Evolutionary conservation across 352 stramenopile species (phyloP).

Genomic region (Phytophthora citricola): DNA sequence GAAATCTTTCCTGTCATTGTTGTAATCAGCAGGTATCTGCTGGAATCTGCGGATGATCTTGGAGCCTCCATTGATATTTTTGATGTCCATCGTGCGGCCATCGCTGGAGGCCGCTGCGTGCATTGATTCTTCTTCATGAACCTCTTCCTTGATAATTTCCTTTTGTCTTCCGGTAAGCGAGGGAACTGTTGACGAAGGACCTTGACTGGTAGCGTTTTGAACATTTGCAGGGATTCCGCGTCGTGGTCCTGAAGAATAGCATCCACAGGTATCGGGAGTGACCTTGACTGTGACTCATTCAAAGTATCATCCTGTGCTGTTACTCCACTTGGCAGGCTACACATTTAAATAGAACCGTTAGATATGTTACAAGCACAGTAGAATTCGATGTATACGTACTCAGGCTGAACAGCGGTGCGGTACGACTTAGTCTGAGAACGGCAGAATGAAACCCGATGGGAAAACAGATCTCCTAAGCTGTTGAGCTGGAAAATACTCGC

Average conservation of each 20-base stretch:
- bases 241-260: conserved; percentile 67
- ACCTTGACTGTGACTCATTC: conserved; percentile 21
- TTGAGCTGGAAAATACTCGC: conserved; percentile 72
- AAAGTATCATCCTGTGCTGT: conserved; percentile 32
- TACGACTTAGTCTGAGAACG: conserved; percentile 46
- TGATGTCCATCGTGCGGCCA: not conserved
- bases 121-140: conserved; percentile 3
- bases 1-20: not conserved
- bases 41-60: conserved; percentile 9
- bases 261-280: conserved; percentile 59
- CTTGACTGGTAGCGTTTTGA: conserved; percentile 51
- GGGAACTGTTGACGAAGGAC: conserved; percentile 58
- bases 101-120: not conserved
- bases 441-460: conserved; percentile 55
- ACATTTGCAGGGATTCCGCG: conserved; percentile 51
- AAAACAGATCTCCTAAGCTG: conserved; percentile 68
- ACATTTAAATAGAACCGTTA: conserved; percentile 15
- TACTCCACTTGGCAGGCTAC: conserved; percentile 63
- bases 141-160: not conserved
- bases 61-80: not conserved
- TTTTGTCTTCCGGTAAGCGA: conserved; percentile 36
- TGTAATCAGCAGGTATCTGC: not conserved
- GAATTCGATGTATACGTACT: conserved; percentile 49
- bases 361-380: conserved; percentile 1
- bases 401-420: conserved; percentile 52